Conservation (phyloP, 805 yeast genomes). For the Pichia scutulata region DNA sequence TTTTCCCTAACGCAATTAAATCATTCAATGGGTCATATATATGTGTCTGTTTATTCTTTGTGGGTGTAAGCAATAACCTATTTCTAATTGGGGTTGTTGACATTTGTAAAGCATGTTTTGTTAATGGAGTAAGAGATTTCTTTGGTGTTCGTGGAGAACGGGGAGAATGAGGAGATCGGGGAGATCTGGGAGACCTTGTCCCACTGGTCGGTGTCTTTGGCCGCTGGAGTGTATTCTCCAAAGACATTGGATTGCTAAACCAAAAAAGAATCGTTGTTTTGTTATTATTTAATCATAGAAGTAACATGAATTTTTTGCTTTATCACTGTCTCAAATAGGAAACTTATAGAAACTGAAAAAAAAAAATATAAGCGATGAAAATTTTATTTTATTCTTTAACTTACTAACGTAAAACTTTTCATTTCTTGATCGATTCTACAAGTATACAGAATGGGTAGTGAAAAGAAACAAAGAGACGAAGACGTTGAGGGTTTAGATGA, state of each 20-base stretch:
- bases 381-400: background rate
- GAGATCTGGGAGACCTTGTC: constrained; percentile 1
- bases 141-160: constrained; percentile 20
- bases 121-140: constrained; percentile 28
- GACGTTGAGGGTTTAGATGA: background rate
- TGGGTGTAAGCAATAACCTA: constrained; percentile 23
- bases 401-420: background rate
- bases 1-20: constrained; percentile 23
- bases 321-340: background rate
- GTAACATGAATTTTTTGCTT: background rate
- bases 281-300: background rate
- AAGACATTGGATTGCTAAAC: background rate
- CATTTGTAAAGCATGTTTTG: constrained; percentile 24
- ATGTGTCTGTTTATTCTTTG: constrained; percentile 16
- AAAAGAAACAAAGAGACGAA: background rate
- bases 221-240: background rate
- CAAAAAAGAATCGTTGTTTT: background rate
- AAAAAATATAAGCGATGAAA: background rate
- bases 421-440: too few relatives aligned
- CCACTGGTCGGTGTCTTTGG: constrained; percentile 2
- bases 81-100: constrained; percentile 26
- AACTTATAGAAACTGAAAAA: background rate
- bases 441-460: background rate
- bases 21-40: constrained; percentile 29
- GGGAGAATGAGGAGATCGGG: constrained; percentile 5